These are phyloP conservation scores for Calonectria hawksworthii DNA, from an alignment of 2,329 filamentous ascomycete species.

Conservation along the genomic window DNA sequence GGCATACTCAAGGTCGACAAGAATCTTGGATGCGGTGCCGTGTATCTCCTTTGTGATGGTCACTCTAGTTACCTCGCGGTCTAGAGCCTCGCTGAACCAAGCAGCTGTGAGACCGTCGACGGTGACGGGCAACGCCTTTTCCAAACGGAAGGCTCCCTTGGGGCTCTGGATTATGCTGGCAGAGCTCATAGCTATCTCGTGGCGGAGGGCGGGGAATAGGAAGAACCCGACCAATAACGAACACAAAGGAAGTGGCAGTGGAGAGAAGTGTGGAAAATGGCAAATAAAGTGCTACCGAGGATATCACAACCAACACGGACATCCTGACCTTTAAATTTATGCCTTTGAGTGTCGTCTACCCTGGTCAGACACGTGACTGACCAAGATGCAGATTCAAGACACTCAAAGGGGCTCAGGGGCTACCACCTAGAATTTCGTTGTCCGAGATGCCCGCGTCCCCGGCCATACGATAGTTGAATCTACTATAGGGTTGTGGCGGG, in stretches of 20 bases:
- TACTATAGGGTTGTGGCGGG: neutral
- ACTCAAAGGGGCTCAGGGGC: too few relatives aligned
- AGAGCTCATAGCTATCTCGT: neutral
- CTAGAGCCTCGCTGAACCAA: slow-evolving; percentile 23
- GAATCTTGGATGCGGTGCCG: slow-evolving; percentile 28
- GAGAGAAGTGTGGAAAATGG: neutral
- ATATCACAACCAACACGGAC: neutral
- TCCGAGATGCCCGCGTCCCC: neutral
- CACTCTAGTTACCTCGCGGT: neutral
- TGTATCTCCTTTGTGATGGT: slow-evolving; percentile 6
- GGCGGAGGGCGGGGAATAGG: neutral
- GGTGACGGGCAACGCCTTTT: slow-evolving; percentile 6
- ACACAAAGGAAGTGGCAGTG: neutral
- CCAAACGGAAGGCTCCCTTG: slow-evolving; percentile 7
- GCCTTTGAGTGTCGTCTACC: too few relatives aligned
- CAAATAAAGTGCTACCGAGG: neutral
- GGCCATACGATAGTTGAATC: neutral
- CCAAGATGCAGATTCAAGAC: too few relatives aligned
- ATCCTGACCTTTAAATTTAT: neutral
- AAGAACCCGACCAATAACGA: neutral
- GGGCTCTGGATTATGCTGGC: slow-evolving; percentile 33
- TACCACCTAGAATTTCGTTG: neutral
- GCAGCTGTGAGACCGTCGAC: neutral
- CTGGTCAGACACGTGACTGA: too few relatives aligned
- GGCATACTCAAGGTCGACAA: neutral